Evolutionary conservation across 2,329 filamentous ascomycete genomes (phyloP).

Genomic region (Pseudogymnoascus sp.): DNA sequence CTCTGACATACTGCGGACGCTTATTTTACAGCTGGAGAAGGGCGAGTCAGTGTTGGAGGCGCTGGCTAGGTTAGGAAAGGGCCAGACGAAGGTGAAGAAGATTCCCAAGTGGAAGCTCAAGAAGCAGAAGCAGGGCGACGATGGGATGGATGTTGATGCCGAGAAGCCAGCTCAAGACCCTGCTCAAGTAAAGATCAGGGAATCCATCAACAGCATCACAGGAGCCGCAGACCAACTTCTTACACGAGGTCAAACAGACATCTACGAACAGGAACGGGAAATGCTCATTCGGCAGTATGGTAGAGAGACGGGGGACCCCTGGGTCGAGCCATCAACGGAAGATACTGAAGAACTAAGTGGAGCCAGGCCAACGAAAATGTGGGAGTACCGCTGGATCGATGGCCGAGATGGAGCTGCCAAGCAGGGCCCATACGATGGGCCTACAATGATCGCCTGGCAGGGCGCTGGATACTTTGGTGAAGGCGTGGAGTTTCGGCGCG

Average conservation of each 20-base stretch:
- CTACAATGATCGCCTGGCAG: slow-evolving; percentile 85
- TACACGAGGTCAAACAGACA: slow-evolving; percentile 73
- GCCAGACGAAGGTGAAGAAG: slow-evolving; percentile 50
- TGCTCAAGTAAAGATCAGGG: slow-evolving; percentile 59
- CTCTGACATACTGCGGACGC: slow-evolving; percentile 60
- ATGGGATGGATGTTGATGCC: slow-evolving; percentile 63
- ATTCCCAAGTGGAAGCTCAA: slow-evolving; percentile 62
- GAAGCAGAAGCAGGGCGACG: slow-evolving; percentile 48
- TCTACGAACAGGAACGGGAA: slow-evolving; percentile 86
- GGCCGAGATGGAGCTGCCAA: slow-evolving; percentile 68
- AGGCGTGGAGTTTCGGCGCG: slow-evolving; percentile 68
- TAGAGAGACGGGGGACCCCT: slow-evolving; percentile 79
- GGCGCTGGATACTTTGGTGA: slow-evolving; percentile 88
- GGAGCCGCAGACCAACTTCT: slow-evolving; percentile 83
- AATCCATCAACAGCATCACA: slow-evolving; percentile 73
- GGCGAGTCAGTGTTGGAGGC: slow-evolving; percentile 86
- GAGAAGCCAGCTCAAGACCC: slow-evolving; percentile 51
- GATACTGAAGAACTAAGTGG: slow-evolving; percentile 26
- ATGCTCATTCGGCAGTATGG: slow-evolving; percentile 72
- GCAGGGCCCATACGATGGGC: slow-evolving; percentile 80
- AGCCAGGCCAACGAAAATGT: slow-evolving; percentile 40
- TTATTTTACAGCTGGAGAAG: slow-evolving; percentile 66
- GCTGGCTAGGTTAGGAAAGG: slow-evolving; percentile 67
- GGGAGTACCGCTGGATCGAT: slow-evolving; percentile 92
- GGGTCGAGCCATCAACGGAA: slow-evolving; percentile 48